A percentile compares a stretch with the other conserved stretches of the same genome.
Evolutionary conservation across 805 yeast species (phyloP).

Genomic region (Starmerella bombi): DNA sequence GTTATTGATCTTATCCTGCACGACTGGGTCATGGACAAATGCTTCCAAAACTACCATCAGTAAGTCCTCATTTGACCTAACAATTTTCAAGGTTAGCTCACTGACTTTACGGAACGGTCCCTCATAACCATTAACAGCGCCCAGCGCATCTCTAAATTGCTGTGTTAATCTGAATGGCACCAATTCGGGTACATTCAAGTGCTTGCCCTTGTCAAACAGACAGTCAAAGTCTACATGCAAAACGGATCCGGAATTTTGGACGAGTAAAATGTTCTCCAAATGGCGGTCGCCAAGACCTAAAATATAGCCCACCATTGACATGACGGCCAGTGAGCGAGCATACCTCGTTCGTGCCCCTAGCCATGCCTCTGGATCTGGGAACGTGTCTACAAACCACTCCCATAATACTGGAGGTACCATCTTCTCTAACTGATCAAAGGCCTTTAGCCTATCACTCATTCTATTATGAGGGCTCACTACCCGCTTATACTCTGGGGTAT

Average conservation of each 20-base stretch:
- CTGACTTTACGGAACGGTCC: conserved; percentile 78
- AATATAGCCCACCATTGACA: conserved; percentile 93
- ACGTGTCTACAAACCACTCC: conserved; percentile 77
- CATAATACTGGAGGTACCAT: conserved; percentile 44
- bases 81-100: conserved; percentile 63
- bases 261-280: conserved; percentile 74
- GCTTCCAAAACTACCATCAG: conserved; percentile 86
- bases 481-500: conserved; percentile 31
- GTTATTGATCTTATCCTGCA: conserved; percentile 35
- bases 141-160: conserved; percentile 80
- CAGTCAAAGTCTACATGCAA: conserved; percentile 96
- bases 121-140: conserved; percentile 66
- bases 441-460: conserved; percentile 23
- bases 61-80: conserved; percentile 68
- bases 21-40: conserved; percentile 80
- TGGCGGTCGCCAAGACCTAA: conserved; percentile 94
- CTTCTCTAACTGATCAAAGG: conserved; percentile 28
- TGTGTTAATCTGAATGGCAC: conserved; percentile 90
- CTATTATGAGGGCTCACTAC: conserved; percentile 16
- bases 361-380: conserved; percentile 86
- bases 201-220: conserved; percentile 64
- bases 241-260: conserved; percentile 60
- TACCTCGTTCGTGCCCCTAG: conserved; percentile 61
- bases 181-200: conserved; percentile 67
- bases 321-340: conserved; percentile 75